Evolutionary conservation across 371 early-diverging fungal species (phyloP).

Genomic region (Lichtheimia corymbifera): DNA sequence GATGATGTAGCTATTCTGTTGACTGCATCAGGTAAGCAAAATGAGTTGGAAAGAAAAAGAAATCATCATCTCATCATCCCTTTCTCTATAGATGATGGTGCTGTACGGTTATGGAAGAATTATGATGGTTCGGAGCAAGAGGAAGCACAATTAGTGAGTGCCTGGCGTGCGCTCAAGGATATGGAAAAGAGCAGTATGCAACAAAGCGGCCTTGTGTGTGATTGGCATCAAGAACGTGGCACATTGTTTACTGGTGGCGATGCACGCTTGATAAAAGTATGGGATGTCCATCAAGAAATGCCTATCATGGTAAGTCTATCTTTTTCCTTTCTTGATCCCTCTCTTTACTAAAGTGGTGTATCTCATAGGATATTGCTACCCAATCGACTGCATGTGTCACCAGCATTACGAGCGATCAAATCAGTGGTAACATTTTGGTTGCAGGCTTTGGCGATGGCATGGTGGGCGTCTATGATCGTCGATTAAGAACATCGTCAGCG

Average conservation of each 20-base stretch:
- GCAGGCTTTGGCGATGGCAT: conserved; percentile 85
- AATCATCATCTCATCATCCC: not conserved
- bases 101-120: conserved; percentile 74
- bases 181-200: conserved; percentile 57
- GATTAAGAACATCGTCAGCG: conserved; percentile 58
- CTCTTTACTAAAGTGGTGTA: not conserved
- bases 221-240: conserved; percentile 83
- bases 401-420: conserved; percentile 70
- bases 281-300: conserved; percentile 84
- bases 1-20: conserved; percentile 82
- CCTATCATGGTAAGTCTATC: conserved; percentile 58
- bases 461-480: conserved; percentile 77
- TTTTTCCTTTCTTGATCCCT: not conserved
- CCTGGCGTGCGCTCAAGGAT: conserved; percentile 80
- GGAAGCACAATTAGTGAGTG: conserved; percentile 66
- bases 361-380: conserved; percentile 68
- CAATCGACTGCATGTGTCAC: conserved; percentile 68
- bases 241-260: conserved; percentile 76
- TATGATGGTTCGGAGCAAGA: conserved; percentile 63
- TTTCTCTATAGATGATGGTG: conserved; percentile 67
- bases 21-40: conserved; percentile 70
- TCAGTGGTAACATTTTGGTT: conserved; percentile 67
- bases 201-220: conserved; percentile 66
- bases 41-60: not conserved
- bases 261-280: conserved; percentile 69